A percentile compares a stretch with the other conserved stretches of the same genome.
Conservation (phyloP, 2,329 filamentous ascomycete species). For the Rutstroemia sp. region DNA sequence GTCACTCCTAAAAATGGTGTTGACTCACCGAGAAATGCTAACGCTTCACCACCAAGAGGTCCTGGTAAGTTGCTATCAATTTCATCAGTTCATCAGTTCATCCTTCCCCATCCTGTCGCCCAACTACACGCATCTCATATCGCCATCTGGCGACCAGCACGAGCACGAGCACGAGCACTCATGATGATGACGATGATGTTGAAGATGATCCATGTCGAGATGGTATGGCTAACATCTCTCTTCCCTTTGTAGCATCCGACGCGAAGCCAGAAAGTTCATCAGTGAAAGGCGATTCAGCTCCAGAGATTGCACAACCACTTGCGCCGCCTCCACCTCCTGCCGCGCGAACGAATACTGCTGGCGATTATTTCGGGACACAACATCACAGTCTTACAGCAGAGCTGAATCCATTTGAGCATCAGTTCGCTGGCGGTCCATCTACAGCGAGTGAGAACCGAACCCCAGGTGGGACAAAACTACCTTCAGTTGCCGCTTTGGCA, state of each 20-base stretch:
- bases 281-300: not conserved
- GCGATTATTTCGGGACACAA: conserved; percentile 54
- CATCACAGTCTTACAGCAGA: conserved; percentile 55
- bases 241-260: not conserved
- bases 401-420: conserved; percentile 95
- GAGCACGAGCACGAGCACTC: not conserved
- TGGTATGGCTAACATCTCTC: not conserved
- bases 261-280: not conserved
- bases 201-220: not conserved
- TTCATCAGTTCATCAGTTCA: not conserved
- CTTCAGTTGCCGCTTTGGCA: conserved; percentile 82
- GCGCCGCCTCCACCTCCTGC: not conserved
- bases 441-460: conserved; percentile 62
- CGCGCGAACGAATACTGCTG: not conserved
- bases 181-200: not conserved
- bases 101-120: not conserved
- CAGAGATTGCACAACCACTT: not conserved
- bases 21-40: not conserved
- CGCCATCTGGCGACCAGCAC: not conserved
- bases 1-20: not conserved
- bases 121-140: not conserved
- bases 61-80: not conserved
- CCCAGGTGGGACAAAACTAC: conserved; percentile 74
- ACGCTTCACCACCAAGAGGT: not conserved
- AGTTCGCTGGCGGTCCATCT: conserved; percentile 45